A percentile compares a stretch with the other conserved stretches of the same genome.
phyloP scores from a whole-genome alignment of 73 alveolate genomes.

The Stentor coeruleus region DNA sequence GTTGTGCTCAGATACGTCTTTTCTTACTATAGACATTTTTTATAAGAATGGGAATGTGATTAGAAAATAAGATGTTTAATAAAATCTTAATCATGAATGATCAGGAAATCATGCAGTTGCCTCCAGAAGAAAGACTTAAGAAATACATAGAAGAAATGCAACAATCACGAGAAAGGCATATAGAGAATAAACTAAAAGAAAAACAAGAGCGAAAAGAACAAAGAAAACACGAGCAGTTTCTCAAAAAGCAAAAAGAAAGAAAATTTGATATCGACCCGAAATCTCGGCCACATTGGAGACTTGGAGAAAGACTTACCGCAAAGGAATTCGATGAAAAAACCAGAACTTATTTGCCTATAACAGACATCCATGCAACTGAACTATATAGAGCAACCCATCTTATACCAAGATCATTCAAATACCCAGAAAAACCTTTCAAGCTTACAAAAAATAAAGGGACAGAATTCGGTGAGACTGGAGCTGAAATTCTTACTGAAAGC shows the following conservation, averaged over 20 bases:
- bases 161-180: conserved; percentile 7
- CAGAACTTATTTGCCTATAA: not conserved
- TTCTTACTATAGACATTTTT: not conserved
- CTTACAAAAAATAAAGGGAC: not conserved
- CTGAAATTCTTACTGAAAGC: not conserved
- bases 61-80: too few relatives aligned
- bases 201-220: not conserved
- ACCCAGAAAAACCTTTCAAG: conserved; percentile 1
- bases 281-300: not conserved
- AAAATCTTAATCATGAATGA: conserved; percentile 18
- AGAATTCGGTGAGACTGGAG: not conserved
- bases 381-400: not conserved
- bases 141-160: not conserved
- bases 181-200: not conserved
- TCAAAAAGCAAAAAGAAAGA: conserved; percentile 6
- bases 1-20: conserved; percentile 9
- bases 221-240: conserved; percentile 1
- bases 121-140: conserved; percentile 22
- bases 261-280: conserved; percentile 10
- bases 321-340: not conserved
- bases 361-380: conserved; percentile 18
- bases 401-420: not conserved
- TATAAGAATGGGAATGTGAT: too few relatives aligned
- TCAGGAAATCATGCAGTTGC: not conserved
- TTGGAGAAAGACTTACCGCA: not conserved